Evolutionary conservation across 805 yeast species (phyloP).

Genomic region (Nakazawaea populi): DNA sequence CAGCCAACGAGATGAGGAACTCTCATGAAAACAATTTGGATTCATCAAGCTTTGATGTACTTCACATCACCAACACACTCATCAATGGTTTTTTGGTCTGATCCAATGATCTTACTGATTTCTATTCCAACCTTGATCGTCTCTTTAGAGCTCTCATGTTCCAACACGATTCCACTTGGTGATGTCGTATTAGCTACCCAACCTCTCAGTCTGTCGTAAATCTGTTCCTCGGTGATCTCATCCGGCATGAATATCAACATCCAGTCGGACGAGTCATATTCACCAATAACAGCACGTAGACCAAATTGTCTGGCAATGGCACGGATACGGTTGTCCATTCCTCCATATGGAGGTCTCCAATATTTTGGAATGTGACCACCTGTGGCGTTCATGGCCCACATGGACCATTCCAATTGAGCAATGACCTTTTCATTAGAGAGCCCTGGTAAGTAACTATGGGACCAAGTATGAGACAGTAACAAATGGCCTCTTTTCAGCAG

Average conservation of each 20-base stretch:
- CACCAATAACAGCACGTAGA: conserved; percentile 85
- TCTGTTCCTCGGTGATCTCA: conserved; percentile 40
- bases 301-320: conserved; percentile 78
- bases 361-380: conserved; percentile 80
- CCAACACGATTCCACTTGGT: conserved; percentile 67
- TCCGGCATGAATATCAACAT: conserved; percentile 45
- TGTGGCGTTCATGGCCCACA: conserved; percentile 97
- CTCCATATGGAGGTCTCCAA: conserved; percentile 96
- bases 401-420: conserved; percentile 90
- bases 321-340: conserved; percentile 80
- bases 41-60: background rate
- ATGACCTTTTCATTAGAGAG: conserved; percentile 73
- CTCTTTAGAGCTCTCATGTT: conserved; percentile 67
- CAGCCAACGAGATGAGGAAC: no score
- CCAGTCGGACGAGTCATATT: conserved; percentile 90
- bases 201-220: conserved; percentile 44
- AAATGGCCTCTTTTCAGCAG: conserved; percentile 63
- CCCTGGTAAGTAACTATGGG: conserved; percentile 77
- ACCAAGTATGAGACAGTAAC: conserved; percentile 88
- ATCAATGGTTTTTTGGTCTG: conserved; percentile 57
- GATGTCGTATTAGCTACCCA: conserved; percentile 35
- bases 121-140: conserved; percentile 69
- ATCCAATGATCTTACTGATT: conserved; percentile 47
- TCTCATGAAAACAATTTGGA: no score
- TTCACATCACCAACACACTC: conserved; percentile 43